Percentiles rank a stretch among this genome's conserved stretches.
Evolutionary conservation across 2,329 filamentous ascomycete genomes (phyloP).

Genomic region (Arthrobotrys megalospora): DNA sequence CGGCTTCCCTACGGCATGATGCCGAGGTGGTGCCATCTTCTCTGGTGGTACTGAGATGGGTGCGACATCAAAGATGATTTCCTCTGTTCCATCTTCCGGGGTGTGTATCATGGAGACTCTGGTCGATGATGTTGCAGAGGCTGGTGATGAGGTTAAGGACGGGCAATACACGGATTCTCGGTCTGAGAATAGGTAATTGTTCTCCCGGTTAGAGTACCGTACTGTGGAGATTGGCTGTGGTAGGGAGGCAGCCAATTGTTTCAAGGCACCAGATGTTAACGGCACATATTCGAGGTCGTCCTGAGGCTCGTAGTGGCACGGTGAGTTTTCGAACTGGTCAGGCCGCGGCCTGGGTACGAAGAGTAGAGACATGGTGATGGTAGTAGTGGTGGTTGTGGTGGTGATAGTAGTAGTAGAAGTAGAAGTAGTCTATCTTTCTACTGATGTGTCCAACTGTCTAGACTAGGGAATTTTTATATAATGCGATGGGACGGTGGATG

Average conservation of each 20-base stretch:
- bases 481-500: neutral
- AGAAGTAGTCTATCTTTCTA: no score
- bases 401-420: no score
- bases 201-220: slow-evolving; percentile 57
- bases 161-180: slow-evolving; percentile 60
- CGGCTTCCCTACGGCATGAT: slow-evolving; percentile 45
- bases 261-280: slow-evolving; percentile 51
- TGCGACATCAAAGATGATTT: slow-evolving; percentile 55
- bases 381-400: neutral
- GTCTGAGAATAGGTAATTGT: slow-evolving; percentile 60
- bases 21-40: slow-evolving; percentile 40
- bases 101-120: slow-evolving; percentile 60
- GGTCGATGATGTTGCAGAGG: slow-evolving; percentile 54
- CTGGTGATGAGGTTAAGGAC: slow-evolving; percentile 53
- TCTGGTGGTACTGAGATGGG: slow-evolving; percentile 55
- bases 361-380: slow-evolving; percentile 49
- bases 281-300: slow-evolving; percentile 61
- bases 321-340: slow-evolving; percentile 60
- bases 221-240: slow-evolving; percentile 58
- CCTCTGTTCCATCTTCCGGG: slow-evolving; percentile 54
- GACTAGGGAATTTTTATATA: neutral
- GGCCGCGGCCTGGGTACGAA: slow-evolving; percentile 61
- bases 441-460: neutral
- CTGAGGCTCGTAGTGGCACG: slow-evolving; percentile 58
- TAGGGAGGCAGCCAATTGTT: slow-evolving; percentile 48